Base-by-base conservation (phyloP, 768 basidiomycete genomes). In the Boletus rex-veris region DNA sequence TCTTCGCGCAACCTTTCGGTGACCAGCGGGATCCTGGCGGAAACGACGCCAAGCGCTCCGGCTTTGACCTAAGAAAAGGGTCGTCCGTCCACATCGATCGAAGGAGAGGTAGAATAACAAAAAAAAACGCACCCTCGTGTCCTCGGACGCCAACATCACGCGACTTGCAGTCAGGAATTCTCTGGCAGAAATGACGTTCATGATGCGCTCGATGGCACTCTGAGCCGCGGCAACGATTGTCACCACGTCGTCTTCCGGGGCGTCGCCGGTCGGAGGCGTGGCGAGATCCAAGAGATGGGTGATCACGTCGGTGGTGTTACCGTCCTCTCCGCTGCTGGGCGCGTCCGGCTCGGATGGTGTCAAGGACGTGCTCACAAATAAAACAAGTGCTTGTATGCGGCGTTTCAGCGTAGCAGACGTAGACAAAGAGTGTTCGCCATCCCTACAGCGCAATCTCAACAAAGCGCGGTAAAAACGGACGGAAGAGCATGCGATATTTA, bases 21-120 rank as follows among this genome's bases (percentile, higher is more conserved):
- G 48, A 96, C 76, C 7, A 78, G 73, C 0, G 81, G 77, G 1
- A 96, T 71, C 35, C 90, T 83, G 38, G 83, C 80, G 4, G 79
- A 75, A 14, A 97, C 69, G 9, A 94, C 75, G 33, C 81, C 80
- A 30, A 97, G 77, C 10, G 88, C 88, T 50, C 84, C 87, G 9
- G 71, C 61, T 67, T 86, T 80, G 26, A 85, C 74, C 88, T 90
- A 59, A 33, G 30, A 5, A 35, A 38, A 21, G n/a, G 16, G 21
- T 3, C 26, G 36, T 48, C 53, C 11, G 46, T 44, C 37, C 16
- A 43, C 8, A 7, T 45, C 21, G 7, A 7, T 35, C 4, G 15
- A 36, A 7, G 15, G 41, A 35, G 11, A 53, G 63, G 10, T 11
- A 4, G 12, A 24, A 31, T 0, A 11, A 14, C 1, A 18, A 1